A percentile compares a stretch with the other conserved stretches of the same genome.
Evolutionary conservation across 1,284 basidiomycete genomes (phyloP).

Genomic region (Cutaneotrichosporon sp.): DNA sequence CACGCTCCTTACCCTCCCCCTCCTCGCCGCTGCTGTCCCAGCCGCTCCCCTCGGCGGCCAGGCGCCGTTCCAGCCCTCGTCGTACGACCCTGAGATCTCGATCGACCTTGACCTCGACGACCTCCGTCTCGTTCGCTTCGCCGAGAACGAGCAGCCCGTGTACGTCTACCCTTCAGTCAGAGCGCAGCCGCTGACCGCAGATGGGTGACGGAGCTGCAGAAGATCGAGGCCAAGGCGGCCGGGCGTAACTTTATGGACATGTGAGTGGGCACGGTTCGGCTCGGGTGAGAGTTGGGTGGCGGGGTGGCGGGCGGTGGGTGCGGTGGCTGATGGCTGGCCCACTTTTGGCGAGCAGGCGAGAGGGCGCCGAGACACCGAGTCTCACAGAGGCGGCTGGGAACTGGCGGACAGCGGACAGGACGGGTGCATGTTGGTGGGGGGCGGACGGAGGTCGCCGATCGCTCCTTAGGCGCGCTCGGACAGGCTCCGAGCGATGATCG

Average conservation of each 20-base stretch:
- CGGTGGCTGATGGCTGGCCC: background rate
- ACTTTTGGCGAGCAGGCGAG: no score
- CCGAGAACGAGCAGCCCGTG: conserved; percentile 62
- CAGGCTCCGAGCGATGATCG: no score
- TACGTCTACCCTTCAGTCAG: conserved; percentile 11
- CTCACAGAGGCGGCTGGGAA: no score
- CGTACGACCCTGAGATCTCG: conserved; percentile 15
- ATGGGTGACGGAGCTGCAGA: conserved; percentile 80
- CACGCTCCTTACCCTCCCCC: conserved; percentile 36
- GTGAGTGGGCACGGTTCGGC: conserved; percentile 55
- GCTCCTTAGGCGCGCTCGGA: no score
- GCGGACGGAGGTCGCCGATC: no score
- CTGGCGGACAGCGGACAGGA: no score
- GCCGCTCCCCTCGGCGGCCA: conserved; percentile 19
- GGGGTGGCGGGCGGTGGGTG: background rate
- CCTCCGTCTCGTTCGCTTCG: conserved; percentile 71
- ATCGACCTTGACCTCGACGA: conserved; percentile 68
- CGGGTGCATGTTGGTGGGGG: no score
- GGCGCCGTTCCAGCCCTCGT: background rate
- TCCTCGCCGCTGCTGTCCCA: conserved; percentile 41
- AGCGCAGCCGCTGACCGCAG: conserved; percentile 51
- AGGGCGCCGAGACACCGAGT: no score
- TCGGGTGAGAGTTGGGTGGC: background rate
- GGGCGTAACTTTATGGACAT: conserved; percentile 75
- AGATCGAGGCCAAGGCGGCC: conserved; percentile 74